Percentiles rank a stretch among this genome's conserved stretches.
phyloP scores from a whole-genome alignment of 2,329 filamentous ascomycete species.

The Neonectria coccinea region DNA sequence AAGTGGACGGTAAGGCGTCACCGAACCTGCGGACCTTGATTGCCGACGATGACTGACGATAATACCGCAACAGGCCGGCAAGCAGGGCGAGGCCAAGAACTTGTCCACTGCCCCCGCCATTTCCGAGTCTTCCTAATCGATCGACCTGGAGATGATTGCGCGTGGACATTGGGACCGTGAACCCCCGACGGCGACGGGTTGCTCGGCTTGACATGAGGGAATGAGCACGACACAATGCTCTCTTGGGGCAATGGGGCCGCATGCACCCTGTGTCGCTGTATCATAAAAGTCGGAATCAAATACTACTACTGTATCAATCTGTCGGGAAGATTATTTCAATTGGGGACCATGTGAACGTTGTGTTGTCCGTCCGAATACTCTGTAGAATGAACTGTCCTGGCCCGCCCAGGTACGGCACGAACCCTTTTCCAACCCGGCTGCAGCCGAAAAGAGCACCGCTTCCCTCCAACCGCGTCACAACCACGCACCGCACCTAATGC shows the following conservation, averaged over 20 bases:
- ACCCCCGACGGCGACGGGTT: slow-evolving; percentile 22
- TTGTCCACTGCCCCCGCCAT: slow-evolving; percentile 61
- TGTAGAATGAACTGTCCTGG: slow-evolving; percentile 14
- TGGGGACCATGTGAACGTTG: slow-evolving; percentile 24
- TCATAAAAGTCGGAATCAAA: slow-evolving; percentile 45
- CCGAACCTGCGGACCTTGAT: slow-evolving; percentile 15
- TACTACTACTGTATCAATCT: slow-evolving; percentile 49
- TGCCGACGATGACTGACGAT: slow-evolving; percentile 41
- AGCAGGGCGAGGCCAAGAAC: slow-evolving; percentile 87
- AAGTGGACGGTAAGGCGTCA: slow-evolving; percentile 85
- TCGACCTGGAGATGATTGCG: slow-evolving; percentile 37
- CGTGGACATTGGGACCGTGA: slow-evolving; percentile 40
- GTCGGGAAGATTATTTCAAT: slow-evolving; percentile 33
- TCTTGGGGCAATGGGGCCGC: slow-evolving; percentile 38
- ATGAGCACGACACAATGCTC: slow-evolving; percentile 38
- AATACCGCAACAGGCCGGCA: slow-evolving; percentile 81
- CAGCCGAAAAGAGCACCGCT: slow-evolving; percentile 35
- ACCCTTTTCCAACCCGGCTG: slow-evolving; percentile 41
- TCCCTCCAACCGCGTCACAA: slow-evolving; percentile 22
- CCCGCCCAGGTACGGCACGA: slow-evolving; percentile 25
- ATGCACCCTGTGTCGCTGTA: slow-evolving; percentile 48
- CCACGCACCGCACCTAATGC: not conserved
- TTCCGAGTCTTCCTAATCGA: slow-evolving; percentile 53
- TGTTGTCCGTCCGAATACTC: not conserved
- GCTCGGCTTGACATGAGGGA: slow-evolving; percentile 39